Conservation (phyloP, 495 filamentous ascomycete species). For the Entonaema liquescens region DNA sequence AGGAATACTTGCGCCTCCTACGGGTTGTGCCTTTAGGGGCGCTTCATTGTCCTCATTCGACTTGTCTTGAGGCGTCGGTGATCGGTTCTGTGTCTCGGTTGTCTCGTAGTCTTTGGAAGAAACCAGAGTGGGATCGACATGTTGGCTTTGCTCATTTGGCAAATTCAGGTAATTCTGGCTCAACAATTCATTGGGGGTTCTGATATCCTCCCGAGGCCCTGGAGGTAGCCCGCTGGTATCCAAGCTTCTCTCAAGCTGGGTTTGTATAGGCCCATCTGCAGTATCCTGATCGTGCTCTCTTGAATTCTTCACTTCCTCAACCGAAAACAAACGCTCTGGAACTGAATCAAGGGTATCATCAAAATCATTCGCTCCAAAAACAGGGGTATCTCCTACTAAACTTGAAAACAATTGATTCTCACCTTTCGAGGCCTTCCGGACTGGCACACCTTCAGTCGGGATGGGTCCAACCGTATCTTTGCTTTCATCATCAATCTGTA, state of each 20-base stretch:
- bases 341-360: slow-evolving; percentile 44
- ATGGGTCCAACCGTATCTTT: slow-evolving; percentile 51
- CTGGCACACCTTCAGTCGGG: slow-evolving; percentile 45
- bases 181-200: neutral
- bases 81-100: neutral
- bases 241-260: neutral
- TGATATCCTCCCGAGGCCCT: slow-evolving; percentile 7
- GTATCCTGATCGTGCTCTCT: slow-evolving; percentile 8
- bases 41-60: slow-evolving; percentile 9
- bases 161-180: neutral
- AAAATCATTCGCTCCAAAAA: slow-evolving; percentile 10
- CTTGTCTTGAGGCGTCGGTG: neutral
- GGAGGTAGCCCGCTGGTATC: slow-evolving; percentile 2
- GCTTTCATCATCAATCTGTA: slow-evolving; percentile 46
- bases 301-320: slow-evolving; percentile 7
- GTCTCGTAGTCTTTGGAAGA: slow-evolving; percentile 5
- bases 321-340: slow-evolving; percentile 24
- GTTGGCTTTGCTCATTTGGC: slow-evolving; percentile 3
- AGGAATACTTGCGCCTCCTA: neutral
- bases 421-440: slow-evolving; percentile 49
- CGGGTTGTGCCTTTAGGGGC: slow-evolving; percentile 5
- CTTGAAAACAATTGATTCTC: slow-evolving; percentile 46
- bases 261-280: neutral
- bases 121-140: slow-evolving; percentile 31
- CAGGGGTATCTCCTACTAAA: slow-evolving; percentile 18